phyloP scores from a whole-genome alignment of 2,329 filamentous ascomycete genomes.

The Macrophomina phaseolina region DNA sequence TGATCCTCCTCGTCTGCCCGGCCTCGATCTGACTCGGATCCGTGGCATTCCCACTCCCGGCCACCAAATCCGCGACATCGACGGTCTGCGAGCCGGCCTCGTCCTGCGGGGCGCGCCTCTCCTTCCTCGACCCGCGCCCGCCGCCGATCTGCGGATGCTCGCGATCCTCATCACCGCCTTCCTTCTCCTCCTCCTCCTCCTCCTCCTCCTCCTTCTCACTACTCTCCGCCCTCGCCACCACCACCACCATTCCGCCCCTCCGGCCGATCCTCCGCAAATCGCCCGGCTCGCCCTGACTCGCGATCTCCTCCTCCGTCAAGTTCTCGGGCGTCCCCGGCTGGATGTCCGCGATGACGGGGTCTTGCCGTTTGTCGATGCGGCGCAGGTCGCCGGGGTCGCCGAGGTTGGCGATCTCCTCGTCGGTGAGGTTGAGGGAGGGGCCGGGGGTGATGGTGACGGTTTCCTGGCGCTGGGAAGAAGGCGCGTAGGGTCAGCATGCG shows the following conservation, averaged over 20 bases:
- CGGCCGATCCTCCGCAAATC: background rate
- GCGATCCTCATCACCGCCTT: background rate
- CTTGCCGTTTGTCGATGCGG: background rate
- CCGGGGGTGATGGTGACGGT: background rate
- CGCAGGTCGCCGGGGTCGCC: background rate
- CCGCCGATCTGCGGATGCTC: background rate
- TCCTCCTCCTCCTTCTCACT: background rate
- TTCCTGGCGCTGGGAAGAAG: background rate
- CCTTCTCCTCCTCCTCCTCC: background rate
- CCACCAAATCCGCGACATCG: background rate
- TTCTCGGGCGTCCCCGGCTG: background rate
- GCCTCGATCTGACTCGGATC: background rate
- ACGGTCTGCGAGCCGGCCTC: background rate
- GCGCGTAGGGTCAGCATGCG: background rate
- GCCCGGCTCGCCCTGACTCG: background rate
- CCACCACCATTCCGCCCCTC: background rate
- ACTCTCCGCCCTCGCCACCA: background rate
- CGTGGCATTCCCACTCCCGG: background rate
- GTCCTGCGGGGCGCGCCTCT: background rate
- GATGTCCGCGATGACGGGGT: background rate
- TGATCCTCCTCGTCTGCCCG: background rate
- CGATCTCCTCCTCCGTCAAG: conserved; percentile 1
- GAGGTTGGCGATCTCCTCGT: background rate
- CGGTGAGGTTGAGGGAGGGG: background rate
- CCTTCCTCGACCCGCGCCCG: background rate